Percentiles rank a stretch among this genome's conserved stretches.
These are phyloP conservation scores for Neonectria sp. DNA, from an alignment of 2,329 filamentous ascomycete genomes.

Conservation along the genomic window DNA sequence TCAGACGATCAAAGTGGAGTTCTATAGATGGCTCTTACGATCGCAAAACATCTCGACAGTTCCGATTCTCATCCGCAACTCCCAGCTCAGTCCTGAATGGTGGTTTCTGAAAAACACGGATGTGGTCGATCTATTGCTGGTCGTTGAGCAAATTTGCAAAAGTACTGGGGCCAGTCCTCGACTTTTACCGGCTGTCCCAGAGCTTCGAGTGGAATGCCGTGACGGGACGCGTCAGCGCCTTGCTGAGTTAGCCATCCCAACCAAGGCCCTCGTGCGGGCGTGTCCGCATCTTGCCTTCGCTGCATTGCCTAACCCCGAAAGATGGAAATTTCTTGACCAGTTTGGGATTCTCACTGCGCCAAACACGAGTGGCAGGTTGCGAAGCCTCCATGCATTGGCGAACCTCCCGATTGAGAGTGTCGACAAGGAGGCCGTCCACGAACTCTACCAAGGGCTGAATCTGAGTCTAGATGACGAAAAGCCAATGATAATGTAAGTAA, in stretches of 20 bases:
- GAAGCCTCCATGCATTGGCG: conserved; percentile 11
- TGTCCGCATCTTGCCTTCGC: conserved; percentile 29
- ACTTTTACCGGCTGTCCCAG: not conserved
- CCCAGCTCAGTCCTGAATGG: conserved; percentile 10
- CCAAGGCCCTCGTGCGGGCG: conserved; percentile 6
- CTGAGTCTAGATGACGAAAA: not conserved
- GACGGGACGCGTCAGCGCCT: conserved; percentile 2
- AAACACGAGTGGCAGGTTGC: conserved; percentile 17
- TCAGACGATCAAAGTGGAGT: not conserved
- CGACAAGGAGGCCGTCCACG: conserved; percentile 18
- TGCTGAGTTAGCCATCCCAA: conserved; percentile 19
- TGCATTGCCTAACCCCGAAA: conserved; percentile 5
- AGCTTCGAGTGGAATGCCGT: conserved; percentile 4
- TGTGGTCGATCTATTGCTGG: conserved; percentile 1
- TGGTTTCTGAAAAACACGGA: not conserved
- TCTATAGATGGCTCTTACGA: conserved; percentile 19
- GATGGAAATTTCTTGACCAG: conserved; percentile 16
- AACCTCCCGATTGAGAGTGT: conserved; percentile 1
- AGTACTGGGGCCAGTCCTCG: not conserved
- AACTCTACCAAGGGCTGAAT: conserved; percentile 10
- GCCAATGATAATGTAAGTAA: conserved; percentile 1
- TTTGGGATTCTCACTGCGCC: conserved; percentile 15
- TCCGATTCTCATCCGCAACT: conserved; percentile 12
- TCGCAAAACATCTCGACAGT: conserved; percentile 12
- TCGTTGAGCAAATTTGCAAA: conserved; percentile 7